Evolutionary conservation across 129 eudicot genomes (phyloP), one percentile per base, ranked within the genome.

Genomic region (Flaveria brownii): DNA sequence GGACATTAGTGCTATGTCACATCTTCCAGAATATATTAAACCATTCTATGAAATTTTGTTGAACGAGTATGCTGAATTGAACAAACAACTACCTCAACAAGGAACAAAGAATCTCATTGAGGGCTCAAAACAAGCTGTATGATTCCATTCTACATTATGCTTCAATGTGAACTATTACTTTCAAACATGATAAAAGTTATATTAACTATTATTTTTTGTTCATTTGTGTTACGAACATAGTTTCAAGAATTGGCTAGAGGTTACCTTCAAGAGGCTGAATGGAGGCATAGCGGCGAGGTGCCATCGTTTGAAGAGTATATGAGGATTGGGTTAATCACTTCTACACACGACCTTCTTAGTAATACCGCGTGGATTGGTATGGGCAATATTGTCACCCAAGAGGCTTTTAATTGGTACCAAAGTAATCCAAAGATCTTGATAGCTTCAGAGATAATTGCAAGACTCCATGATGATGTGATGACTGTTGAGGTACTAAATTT

Each of bases 251-350:
- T 26, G 54, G 62, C 49, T 16, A 47, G 16, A 47, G 52, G 15
- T 14, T 47, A 47, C 52, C 52, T 47, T 47, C 52, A 47, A 47
- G 52, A 77, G 47, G 75, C 75, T 18, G 74, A 77, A 55, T 77
- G 81, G 81, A 68, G 67, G 43, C 56, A 66, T 13, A 18, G 9
- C 5, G 68, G 74, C 51, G 12, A 51, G 2, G 74, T 77, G 15
- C 73, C 80, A 25, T 28, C 73, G 25, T 47, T 64, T 17, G 54
- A 76, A 16, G 80, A 76, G 52, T 65, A 77, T 51, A 66, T 52
- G 74, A 66, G 50, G 67, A 33, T 1, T 20, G 73, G 71, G 13
- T 49, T 77, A 14, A 15, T 66, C 18, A 77, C 68, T 33, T 26
- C 73, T 50, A 11, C 11, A 2, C 13, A 67, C 6, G 12, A 67